phyloP scores from a whole-genome alignment of 1,139 yeast genomes.

The Geotrichum citri-aurantii region DNA sequence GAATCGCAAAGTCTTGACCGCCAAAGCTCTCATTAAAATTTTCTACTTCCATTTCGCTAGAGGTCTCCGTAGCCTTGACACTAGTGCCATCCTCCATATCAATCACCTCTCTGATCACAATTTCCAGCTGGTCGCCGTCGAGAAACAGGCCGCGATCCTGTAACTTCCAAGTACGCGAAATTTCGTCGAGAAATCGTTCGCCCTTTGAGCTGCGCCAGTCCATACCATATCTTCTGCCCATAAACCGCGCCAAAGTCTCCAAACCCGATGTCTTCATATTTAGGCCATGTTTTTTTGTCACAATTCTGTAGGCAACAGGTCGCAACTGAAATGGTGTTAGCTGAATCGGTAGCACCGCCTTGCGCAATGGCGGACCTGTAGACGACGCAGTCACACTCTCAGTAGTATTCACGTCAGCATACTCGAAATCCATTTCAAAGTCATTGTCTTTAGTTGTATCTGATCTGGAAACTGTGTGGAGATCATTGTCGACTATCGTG shows the following conservation, averaged over 20 bases:
- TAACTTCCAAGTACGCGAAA: conserved; percentile 79
- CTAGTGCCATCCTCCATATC: conserved; percentile 18
- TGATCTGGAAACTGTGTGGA: background rate
- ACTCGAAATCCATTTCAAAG: background rate
- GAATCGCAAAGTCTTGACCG: background rate
- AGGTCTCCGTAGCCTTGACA: background rate
- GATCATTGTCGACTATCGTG: background rate
- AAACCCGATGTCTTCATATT: conserved; percentile 86
- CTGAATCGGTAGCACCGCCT: conserved; percentile 56
- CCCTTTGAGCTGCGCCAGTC: conserved; percentile 77
- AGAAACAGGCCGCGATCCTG: conserved; percentile 83
- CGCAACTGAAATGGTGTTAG: conserved; percentile 77
- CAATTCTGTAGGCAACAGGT: conserved; percentile 82
- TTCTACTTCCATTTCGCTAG: background rate
- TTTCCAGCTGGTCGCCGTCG: conserved; percentile 64
- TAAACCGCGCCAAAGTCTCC: conserved; percentile 58
- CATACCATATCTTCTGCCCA: conserved; percentile 72
- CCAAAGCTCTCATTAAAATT: background rate
- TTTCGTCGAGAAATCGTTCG: conserved; percentile 65
- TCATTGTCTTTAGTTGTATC: background rate
- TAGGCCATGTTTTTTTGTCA: conserved; percentile 88
- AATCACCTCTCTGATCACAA: conserved; percentile 53
- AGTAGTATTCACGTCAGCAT: background rate
- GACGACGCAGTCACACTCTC: background rate
- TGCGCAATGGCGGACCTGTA: conserved; percentile 7